Percentiles rank a stretch among this genome's conserved stretches.
Evolutionary conservation across 2,329 filamentous ascomycete species (phyloP).

Genomic region (Epichloe gansuensis): DNA sequence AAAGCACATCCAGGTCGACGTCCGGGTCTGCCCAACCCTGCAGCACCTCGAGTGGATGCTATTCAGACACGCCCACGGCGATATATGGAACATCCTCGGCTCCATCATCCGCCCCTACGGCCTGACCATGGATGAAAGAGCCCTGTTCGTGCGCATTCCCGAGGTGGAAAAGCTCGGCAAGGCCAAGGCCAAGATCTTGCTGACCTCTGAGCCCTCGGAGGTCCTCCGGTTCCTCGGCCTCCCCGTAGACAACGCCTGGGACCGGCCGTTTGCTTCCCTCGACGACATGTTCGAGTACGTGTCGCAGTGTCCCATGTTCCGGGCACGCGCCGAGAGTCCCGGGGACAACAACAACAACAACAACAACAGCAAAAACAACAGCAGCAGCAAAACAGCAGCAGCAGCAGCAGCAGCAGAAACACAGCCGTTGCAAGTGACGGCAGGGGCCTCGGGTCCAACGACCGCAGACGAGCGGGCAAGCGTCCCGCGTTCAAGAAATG

Average conservation of each 20-base stretch:
- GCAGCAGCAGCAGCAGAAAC: too few species aligned
- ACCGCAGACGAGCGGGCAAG: slow-evolving; percentile 41
- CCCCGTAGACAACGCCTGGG: slow-evolving; percentile 32
- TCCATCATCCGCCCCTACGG: slow-evolving; percentile 51
- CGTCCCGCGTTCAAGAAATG: slow-evolving; percentile 49
- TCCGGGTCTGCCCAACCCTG: slow-evolving; percentile 38
- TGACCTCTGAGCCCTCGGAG: slow-evolving; percentile 43
- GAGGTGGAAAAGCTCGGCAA: slow-evolving; percentile 52
- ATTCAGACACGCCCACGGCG: slow-evolving; percentile 62
- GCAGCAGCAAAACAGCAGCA: too few species aligned
- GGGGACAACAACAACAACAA: background rate
- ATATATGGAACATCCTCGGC: slow-evolving; percentile 54
- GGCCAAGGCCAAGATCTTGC: slow-evolving; percentile 44
- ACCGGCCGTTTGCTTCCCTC: slow-evolving; percentile 39
- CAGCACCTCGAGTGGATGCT: slow-evolving; percentile 45
- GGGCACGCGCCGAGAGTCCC: slow-evolving; percentile 15
- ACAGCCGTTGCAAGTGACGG: slow-evolving; percentile 13
- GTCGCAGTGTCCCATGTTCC: slow-evolving; percentile 46
- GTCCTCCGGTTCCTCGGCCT: slow-evolving; percentile 55
- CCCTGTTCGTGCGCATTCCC: slow-evolving; percentile 52
- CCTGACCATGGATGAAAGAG: slow-evolving; percentile 51
- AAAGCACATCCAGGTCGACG: slow-evolving; percentile 54
- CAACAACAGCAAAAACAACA: too few species aligned
- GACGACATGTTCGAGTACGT: slow-evolving; percentile 52
- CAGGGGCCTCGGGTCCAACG: slow-evolving; percentile 37